Evolutionary conservation across 768 basidiomycete genomes (phyloP), one percentile per base, ranked within the genome.

Genomic region (Amanita subjunquillea): DNA sequence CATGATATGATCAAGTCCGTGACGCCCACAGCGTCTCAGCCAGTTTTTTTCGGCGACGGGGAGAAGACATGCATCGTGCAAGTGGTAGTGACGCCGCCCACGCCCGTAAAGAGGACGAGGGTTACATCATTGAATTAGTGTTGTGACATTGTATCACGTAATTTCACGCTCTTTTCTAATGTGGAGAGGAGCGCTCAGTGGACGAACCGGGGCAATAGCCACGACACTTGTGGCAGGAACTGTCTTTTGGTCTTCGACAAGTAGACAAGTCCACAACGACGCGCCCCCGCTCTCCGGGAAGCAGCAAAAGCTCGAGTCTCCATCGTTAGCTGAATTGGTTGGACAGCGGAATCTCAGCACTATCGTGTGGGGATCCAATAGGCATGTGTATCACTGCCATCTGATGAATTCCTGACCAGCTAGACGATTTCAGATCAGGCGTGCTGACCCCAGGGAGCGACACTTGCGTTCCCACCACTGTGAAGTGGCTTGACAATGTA

Each of bases 321-420:
- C 34, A 39, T n/a, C 44, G 36, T 25, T 42, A 17, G 29, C 50
- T 54, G 12, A 38, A 7, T 32, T 50, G 43, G 51, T 55, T 43
- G 64, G 67, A 47, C 57, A 62, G 12, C 61, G 67, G 20, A 62
- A 61, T 29, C 62, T 87, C 45, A 66, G 67, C 49, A 71, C 78
- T 2, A 61, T 86, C 8, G 79, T 80, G 0, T 90, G 87, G 86
- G 87, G 87, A 37, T 85, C 85, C 17, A 90, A 88, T 59, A 78
- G 66, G 87, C 85, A 62, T 57, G 73, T 62, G 37, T 40, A 49
- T 20, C 51, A 41, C 41, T 27, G 34, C 52, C 34, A 30, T 25
- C 13, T 17, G 20, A 20, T 50, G n/a, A 54, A 39, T 39, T 43
- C 55, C 29, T 53, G 37, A 13, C 17, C 53, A 32, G 29, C 50